These are phyloP conservation scores for Stellera chamaejasme DNA, from an alignment of 345 rosid species.

Conservation along the genomic window DNA sequence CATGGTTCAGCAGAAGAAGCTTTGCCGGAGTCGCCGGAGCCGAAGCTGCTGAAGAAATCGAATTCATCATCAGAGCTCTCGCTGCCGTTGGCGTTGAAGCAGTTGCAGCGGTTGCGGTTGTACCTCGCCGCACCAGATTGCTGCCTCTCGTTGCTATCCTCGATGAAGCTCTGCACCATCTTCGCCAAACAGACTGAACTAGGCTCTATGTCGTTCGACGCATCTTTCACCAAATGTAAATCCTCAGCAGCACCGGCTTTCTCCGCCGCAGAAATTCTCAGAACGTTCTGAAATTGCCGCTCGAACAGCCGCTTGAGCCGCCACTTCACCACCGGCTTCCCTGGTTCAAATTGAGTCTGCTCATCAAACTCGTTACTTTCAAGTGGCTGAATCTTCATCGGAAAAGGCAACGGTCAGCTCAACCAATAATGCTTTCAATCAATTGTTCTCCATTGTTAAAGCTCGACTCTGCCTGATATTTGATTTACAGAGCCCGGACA, in stretches of 20 bases:
- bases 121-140: conserved; percentile 24
- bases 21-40: conserved; percentile 9
- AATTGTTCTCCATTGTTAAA: conserved; percentile 10
- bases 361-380: conserved; percentile 35
- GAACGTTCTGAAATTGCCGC: conserved; percentile 45
- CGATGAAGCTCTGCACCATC: conserved; percentile 78
- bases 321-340: conserved; percentile 60
- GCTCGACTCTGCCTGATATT: neutral
- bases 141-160: conserved; percentile 54
- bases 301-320: conserved; percentile 80
- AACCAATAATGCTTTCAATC: conserved; percentile 6
- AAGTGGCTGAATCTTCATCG: conserved; percentile 80
- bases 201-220: conserved; percentile 56
- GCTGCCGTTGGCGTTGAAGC: conserved; percentile 47
- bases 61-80: conserved; percentile 76
- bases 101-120: conserved; percentile 44
- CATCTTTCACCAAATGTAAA: conserved; percentile 25
- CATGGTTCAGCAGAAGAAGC: conserved; percentile 36
- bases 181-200: conserved; percentile 62
- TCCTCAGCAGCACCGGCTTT: conserved; percentile 23
- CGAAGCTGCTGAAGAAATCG: conserved; percentile 28
- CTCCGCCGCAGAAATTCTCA: conserved; percentile 38
- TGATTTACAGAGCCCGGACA: neutral
- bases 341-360: conserved; percentile 29
- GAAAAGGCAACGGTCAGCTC: conserved; percentile 32